Evolutionary conservation across 2,329 filamentous ascomycete species (phyloP).

Genomic region (Phyllosticta ampelicida): DNA sequence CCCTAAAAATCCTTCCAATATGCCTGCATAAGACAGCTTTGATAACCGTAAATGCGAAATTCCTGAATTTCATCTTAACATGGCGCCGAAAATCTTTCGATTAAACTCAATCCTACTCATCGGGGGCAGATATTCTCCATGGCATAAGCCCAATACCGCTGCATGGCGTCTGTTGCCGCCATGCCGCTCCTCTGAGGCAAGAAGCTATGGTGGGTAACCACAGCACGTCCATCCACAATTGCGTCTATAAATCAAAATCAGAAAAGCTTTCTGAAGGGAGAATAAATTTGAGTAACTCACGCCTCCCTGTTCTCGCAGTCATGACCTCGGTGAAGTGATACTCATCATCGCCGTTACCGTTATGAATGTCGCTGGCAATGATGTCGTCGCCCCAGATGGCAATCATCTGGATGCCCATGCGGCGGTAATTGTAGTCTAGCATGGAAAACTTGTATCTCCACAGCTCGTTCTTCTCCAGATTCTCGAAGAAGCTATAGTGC

Average conservation of each 20-base stretch:
- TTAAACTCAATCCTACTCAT: neutral
- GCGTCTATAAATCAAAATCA: slow-evolving; percentile 18
- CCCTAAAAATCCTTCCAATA: neutral
- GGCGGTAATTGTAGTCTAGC: slow-evolving; percentile 40
- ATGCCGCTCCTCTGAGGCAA: slow-evolving; percentile 31
- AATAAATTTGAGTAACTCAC: slow-evolving; percentile 12
- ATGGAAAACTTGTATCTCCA: slow-evolving; percentile 16
- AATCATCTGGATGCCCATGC: slow-evolving; percentile 45
- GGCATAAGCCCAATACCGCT: slow-evolving; percentile 44
- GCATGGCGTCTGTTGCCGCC: slow-evolving; percentile 43
- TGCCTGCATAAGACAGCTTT: neutral
- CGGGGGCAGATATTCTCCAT: slow-evolving; percentile 39
- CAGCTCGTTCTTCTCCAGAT: slow-evolving; percentile 16
- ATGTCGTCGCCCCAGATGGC: slow-evolving; percentile 45
- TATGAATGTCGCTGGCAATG: slow-evolving; percentile 30
- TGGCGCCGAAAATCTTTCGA: neutral
- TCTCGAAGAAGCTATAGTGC: slow-evolving; percentile 29
- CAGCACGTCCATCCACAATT: slow-evolving; percentile 43
- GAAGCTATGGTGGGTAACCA: slow-evolving; percentile 46
- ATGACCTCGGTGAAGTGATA: slow-evolving; percentile 32
- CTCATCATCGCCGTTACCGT: slow-evolving; percentile 39
- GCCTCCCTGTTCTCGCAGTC: slow-evolving; percentile 29
- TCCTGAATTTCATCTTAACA: neutral
- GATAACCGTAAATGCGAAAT: neutral
- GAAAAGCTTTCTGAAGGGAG: neutral